Base-by-base conservation (phyloP, 106 monocot genomes). In the Allium cepa region DNA sequence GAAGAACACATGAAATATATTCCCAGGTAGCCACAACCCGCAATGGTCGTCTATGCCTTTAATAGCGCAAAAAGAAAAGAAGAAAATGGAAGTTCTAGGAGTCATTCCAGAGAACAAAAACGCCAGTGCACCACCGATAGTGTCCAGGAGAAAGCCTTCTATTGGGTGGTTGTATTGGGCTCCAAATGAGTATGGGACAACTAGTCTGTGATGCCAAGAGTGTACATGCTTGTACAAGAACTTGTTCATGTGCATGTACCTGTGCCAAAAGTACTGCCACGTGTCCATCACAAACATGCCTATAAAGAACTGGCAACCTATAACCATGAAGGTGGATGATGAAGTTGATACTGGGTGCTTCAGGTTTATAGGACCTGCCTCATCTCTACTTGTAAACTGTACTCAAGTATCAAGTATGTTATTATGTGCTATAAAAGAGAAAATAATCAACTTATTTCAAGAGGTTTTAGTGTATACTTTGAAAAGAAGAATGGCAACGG, bases 251-350 rank as follows among this genome's bases (percentile, higher is more conserved):
- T 94, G 94, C 94, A 94, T 90, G 72, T 85, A 90, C 6, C 94
- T 81, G 64, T 94, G 94, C 56, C 90, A 71, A n/a, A 94, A 81
- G 36, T 94, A 94, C 61, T 91, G 90, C 94, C 94, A 91, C 48
- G 87, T 79, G 66, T 94, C 94, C 90, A 94, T 79, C 3, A 85
- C 72, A 0, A 91, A 17, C 94, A 94, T 94, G 36, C 90, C 94
- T 8, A 83, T 56, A 7, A 91, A 60, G 67, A 94, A 72, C 70
- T 94, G 94, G 11, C 81, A 10, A 2, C 2, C 82, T 36, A 56
- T 80, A 28, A 64, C 64, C 2, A 5, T 47, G 8, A 64, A 8
- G 2, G 49, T 15, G 7, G 64, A 17, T 11, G 47, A 49, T 55
- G 11, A 11, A 11, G 53, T 6, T 55, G 13, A 12, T 15, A 3